phyloP scores from a whole-genome alignment of 345 rosid genomes.

The Turnera subulata region DNA sequence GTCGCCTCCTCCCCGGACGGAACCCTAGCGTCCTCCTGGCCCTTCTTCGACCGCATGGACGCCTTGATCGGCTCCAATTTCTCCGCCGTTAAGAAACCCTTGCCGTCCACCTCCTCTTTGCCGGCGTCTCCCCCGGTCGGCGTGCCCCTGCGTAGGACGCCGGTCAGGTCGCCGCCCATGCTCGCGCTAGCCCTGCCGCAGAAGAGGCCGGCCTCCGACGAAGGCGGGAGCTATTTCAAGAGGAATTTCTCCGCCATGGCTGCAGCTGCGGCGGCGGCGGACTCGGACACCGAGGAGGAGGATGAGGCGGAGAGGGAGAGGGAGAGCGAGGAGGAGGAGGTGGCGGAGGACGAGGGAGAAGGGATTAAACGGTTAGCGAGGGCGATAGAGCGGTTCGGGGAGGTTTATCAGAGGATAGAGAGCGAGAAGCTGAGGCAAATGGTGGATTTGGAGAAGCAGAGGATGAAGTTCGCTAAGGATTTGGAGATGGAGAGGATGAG shows the following conservation, averaged over 20 bases:
- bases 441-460: constrained; percentile 98
- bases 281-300: constrained; percentile 44
- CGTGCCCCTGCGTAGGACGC: constrained; percentile 31
- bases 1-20: constrained; percentile 50
- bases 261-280: constrained; percentile 70
- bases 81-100: constrained; percentile 20
- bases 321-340: constrained; percentile 28
- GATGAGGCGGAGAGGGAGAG: constrained; percentile 38
- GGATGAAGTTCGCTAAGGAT: constrained; percentile 92
- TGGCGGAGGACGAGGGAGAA: constrained; percentile 32
- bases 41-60: constrained; percentile 75
- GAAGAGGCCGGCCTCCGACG: constrained; percentile 52
- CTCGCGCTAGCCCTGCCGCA: constrained; percentile 56
- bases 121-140: constrained; percentile 52
- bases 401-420: constrained; percentile 81
- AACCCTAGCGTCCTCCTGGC: constrained; percentile 61
- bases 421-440: constrained; percentile 83
- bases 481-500: constrained; percentile 95
- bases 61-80: constrained; percentile 64
- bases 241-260: constrained; percentile 84
- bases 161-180: constrained; percentile 23
- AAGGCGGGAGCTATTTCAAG: constrained; percentile 45
- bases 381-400: constrained; percentile 82
- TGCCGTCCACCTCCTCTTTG: constrained; percentile 33
- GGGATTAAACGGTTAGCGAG: constrained; percentile 55